A percentile compares a stretch with the other conserved stretches of the same genome.
Evolutionary conservation across 768 basidiomycete species (phyloP).

Genomic region (Chlorophyllum brunneum): DNA sequence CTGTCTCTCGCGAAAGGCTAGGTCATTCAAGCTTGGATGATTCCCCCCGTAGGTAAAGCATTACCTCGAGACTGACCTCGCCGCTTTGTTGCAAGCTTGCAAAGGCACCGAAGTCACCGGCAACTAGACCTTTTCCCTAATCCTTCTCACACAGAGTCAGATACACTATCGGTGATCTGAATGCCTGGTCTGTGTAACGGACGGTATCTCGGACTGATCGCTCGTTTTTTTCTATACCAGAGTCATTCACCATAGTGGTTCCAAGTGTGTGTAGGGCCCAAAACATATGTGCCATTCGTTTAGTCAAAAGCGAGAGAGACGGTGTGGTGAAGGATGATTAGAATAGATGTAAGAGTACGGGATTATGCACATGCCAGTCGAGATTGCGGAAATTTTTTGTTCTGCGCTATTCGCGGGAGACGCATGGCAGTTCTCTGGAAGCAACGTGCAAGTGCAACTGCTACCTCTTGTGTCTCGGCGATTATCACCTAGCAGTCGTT

Average conservation of each 20-base stretch:
- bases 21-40: not conserved
- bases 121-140: not conserved
- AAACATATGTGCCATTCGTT: too few relatives aligned
- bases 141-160: conserved; percentile 8
- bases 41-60: not conserved
- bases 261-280: too few relatives aligned
- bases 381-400: not conserved
- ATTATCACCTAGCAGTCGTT: too few relatives aligned
- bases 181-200: not conserved
- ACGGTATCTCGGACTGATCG: too few relatives aligned
- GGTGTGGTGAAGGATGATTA: not conserved
- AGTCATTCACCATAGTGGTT: too few relatives aligned
- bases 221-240: too few relatives aligned
- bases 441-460: not conserved
- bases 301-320: too few relatives aligned
- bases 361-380: not conserved
- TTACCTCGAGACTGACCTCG: not conserved
- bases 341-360: not conserved
- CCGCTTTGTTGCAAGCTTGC: conserved; percentile 1
- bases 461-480: too few relatives aligned
- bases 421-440: not conserved
- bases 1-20: not conserved
- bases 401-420: conserved; percentile 12
- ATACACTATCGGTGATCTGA: conserved; percentile 3
- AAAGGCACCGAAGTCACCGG: conserved; percentile 13